Evolutionary conservation across 106 monocot genomes (phyloP).

Genomic region (Dendrobium catenatum): DNA sequence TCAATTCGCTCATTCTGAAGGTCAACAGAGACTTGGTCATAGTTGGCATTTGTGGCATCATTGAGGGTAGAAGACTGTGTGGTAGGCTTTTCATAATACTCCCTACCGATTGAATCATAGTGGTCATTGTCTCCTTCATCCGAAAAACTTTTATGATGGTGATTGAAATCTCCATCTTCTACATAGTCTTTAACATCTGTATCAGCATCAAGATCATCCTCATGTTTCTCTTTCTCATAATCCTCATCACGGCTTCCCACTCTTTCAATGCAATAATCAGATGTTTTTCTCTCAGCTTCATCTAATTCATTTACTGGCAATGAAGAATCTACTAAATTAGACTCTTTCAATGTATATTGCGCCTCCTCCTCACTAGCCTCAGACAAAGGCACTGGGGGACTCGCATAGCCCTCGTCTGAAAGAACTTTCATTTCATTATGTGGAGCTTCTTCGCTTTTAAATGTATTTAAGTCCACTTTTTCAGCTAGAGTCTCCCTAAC

Average conservation of each 20-base stretch:
- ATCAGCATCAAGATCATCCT: neutral
- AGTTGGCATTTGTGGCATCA: conserved; percentile 4
- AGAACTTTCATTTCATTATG: neutral
- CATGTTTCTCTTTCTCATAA: neutral
- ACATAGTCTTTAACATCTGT: neutral
- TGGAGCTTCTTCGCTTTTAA: neutral
- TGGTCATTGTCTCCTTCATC: conserved; percentile 1
- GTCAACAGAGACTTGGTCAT: conserved; percentile 2
- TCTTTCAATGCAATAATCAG: neutral
- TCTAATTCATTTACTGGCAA: neutral
- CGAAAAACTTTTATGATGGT: neutral
- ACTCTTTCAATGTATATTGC: neutral
- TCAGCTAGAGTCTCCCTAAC: neutral
- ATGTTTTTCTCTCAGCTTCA: neutral
- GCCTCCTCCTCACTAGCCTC: neutral
- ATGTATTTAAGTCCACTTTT: conserved; percentile 3
- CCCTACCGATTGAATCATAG: neutral
- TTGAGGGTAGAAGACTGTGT: conserved; percentile 1
- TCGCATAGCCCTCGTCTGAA: neutral
- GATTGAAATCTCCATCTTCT: neutral
- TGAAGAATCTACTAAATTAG: neutral
- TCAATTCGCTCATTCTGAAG: conserved; percentile 15
- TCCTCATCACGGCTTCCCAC: neutral
- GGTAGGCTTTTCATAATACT: neutral
- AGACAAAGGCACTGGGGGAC: neutral